Base-by-base conservation (phyloP, 768 basidiomycete genomes). In the Royoungia palumana region DNA sequence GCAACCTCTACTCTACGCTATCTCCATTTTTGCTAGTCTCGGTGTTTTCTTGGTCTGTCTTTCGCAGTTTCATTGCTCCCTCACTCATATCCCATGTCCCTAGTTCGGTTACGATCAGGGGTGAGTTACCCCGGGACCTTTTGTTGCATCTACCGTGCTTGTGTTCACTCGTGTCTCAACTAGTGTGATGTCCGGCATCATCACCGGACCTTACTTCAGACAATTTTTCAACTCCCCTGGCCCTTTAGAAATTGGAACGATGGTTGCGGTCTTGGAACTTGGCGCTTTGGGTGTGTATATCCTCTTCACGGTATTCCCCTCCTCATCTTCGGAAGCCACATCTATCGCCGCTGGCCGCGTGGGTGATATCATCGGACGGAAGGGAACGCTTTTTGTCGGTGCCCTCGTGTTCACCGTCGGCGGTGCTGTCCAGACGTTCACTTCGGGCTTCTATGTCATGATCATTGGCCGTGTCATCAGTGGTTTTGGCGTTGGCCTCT, bases 181-280 rank as follows among this genome's bases (percentile, higher is more conserved):
- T 61, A 90, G 89, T 51, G 89, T 91, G 65, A 91, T 91, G 85
- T 87, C 85, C 55, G 93, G 93, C 24, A 83, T 96, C 56, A 94
- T 97, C 67, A 96, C 86, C 22, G 87, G 87, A 0, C 86, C 86
- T 19, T 78, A 90, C 66, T 91, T 92, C 69, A 80, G 75, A 56
- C 79, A 83, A 46, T 94, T 80, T 70, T 94, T 97, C 74, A 72
- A 88, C 51, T 77, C 83, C 17, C 94, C 92, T 16, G 77, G 78
- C 14, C 75, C 86, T 0, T 69, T 87, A 42, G 80, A 87, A 59
- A 68, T 93, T 20, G 94, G 92, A n/a, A 91, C 89, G 17, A 93
- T 97, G 87, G 93, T 96, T 35, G 90, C 94, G n/a, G 85, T 94
- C 6, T 72, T 95, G 28, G 93, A 97, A 69, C 78, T 97, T 30